A percentile compares a stretch with the other conserved stretches of the same genome.
Evolutionary conservation across 2,329 filamentous ascomycete species (phyloP).

Genomic region (Arachnopeziza araneosa): DNA sequence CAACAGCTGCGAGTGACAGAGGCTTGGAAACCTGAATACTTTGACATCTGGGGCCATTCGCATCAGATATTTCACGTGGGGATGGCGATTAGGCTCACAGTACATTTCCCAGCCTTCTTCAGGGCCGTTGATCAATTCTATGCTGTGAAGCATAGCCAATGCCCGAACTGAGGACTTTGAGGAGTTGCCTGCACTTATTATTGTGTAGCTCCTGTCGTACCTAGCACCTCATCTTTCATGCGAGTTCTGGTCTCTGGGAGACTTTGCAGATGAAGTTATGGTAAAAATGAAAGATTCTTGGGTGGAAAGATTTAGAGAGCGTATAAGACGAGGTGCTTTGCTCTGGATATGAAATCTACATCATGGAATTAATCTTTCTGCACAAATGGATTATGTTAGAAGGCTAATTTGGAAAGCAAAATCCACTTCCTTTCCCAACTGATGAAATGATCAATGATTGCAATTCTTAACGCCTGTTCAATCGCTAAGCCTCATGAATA

Average conservation of each 20-base stretch:
- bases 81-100: background rate
- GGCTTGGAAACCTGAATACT: background rate
- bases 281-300: background rate
- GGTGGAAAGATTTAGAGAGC: too few relatives aligned
- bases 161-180: background rate
- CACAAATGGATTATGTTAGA: too few relatives aligned
- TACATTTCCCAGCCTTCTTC: conserved; percentile 4
- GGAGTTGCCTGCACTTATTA: background rate
- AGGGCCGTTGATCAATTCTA: conserved; percentile 2
- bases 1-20: conserved; percentile 1
- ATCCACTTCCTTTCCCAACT: too few relatives aligned
- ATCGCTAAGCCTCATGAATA: too few relatives aligned
- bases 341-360: too few relatives aligned
- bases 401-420: too few relatives aligned
- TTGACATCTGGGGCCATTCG: conserved; percentile 2
- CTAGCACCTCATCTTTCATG: background rate
- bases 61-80: conserved; percentile 2
- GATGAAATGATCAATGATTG: too few relatives aligned
- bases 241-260: background rate
- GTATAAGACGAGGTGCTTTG: too few relatives aligned
- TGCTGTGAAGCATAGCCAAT: background rate
- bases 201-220: background rate
- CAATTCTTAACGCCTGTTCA: too few relatives aligned
- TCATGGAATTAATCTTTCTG: too few relatives aligned
- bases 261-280: background rate